These are phyloP conservation scores for Paramecium tetraurelia DNA, from an alignment of 73 alveolate species.

Conservation along the genomic window DNA sequence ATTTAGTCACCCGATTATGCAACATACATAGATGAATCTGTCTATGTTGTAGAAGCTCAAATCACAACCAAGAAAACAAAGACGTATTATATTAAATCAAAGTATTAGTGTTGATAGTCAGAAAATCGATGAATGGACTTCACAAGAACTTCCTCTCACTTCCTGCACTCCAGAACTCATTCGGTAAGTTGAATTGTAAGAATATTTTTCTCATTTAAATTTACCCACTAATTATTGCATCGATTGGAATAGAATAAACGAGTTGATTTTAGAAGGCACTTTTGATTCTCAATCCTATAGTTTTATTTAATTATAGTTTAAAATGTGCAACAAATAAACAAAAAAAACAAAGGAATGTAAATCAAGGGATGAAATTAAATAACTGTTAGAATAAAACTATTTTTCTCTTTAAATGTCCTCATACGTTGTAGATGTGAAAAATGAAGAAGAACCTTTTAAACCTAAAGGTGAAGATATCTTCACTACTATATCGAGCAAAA, in stretches of 20 bases:
- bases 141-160: not conserved
- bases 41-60: not conserved
- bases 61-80: not conserved
- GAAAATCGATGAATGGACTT: not conserved
- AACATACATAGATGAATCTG: conserved; percentile 37
- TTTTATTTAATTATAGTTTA: not conserved
- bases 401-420: not conserved
- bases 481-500: not conserved
- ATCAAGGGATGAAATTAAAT: not conserved
- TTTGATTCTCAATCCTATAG: not conserved
- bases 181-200: not conserved
- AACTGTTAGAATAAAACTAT: not conserved
- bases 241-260: conserved; percentile 12
- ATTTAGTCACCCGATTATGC: not conserved
- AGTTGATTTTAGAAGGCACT: not conserved
- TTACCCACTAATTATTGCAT: conserved; percentile 2
- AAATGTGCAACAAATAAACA: not conserved
- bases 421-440: not conserved
- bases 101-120: not conserved
- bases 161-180: not conserved
- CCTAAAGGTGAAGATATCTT: conserved; percentile 11
- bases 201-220: conserved; percentile 22
- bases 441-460: not conserved
- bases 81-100: not conserved
- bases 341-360: conserved; percentile 19